Percentiles rank a stretch among this genome's conserved stretches.
These are phyloP conservation scores for Acacia melanoxylon DNA, from an alignment of 306 rosid species.

Conservation along the genomic window DNA sequence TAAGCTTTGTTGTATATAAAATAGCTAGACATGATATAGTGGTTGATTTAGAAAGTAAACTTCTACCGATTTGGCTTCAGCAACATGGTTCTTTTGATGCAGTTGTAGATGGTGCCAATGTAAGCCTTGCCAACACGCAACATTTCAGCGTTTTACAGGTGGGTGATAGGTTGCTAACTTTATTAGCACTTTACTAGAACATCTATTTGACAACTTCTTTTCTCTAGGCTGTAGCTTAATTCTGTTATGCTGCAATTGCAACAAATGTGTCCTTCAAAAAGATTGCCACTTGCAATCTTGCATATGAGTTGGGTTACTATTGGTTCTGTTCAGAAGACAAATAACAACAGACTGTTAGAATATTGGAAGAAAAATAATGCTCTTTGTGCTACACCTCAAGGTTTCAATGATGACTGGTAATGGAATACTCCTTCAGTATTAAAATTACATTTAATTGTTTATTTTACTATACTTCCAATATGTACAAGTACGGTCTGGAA, in stretches of 20 bases:
- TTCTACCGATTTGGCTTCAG: conserved; percentile 80
- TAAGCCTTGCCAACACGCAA: conserved; percentile 51
- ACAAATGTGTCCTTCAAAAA: conserved; percentile 71
- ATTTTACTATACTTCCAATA: no score
- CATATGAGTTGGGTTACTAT: conserved; percentile 67
- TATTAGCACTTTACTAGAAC: conserved; percentile 24
- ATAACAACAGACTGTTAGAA: conserved; percentile 66
- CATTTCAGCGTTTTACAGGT: conserved; percentile 70
- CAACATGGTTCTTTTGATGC: conserved; percentile 85
- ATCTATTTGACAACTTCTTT: conserved; percentile 37
- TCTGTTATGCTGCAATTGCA: conserved; percentile 53
- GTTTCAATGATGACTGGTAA: conserved; percentile 92
- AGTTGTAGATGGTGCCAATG: conserved; percentile 90
- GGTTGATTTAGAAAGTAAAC: conserved; percentile 51
- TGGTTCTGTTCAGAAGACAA: conserved; percentile 72
- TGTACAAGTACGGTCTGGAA: no score
- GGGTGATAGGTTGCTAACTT: conserved; percentile 30
- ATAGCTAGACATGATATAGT: conserved; percentile 31
- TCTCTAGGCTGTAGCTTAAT: conserved; percentile 63
- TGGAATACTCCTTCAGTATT: conserved; percentile 15
- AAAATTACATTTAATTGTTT: conserved; percentile 25
- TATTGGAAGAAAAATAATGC: conserved; percentile 63
- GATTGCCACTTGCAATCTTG: conserved; percentile 81
- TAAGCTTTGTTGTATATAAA: conserved; percentile 26
- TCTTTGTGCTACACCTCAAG: conserved; percentile 78